These are phyloP conservation scores for Suzukiozyma palmioleophila DNA, from an alignment of 1,139 yeast species.

Conservation along the genomic window DNA sequence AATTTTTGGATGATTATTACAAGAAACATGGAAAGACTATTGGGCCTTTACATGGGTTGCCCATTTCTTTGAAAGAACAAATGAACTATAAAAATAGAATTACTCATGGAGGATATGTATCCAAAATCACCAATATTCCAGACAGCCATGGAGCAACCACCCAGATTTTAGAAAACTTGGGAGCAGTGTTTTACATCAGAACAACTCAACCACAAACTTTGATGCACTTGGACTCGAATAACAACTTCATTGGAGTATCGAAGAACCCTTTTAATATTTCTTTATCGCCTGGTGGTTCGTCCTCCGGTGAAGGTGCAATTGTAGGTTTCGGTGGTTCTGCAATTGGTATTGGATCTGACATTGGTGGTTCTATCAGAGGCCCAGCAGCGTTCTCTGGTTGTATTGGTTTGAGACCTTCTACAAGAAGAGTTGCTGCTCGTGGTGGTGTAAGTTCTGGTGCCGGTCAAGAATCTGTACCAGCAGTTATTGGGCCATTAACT, in stretches of 20 bases:
- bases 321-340: conserved; percentile 62
- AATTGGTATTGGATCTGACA: conserved; percentile 71
- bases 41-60: conserved; percentile 78
- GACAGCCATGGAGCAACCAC: conserved; percentile 47
- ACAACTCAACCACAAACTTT: conserved; percentile 46
- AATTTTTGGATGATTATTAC: conserved; percentile 34
- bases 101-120: conserved; percentile 63
- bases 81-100: conserved; percentile 52
- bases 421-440: conserved; percentile 50
- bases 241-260: conserved; percentile 36
- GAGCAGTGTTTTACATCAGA: conserved; percentile 58
- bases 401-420: conserved; percentile 65
- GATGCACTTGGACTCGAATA: conserved; percentile 44
- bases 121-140: conserved; percentile 47
- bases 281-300: conserved; percentile 56
- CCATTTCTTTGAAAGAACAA: conserved; percentile 75
- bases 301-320: conserved; percentile 75
- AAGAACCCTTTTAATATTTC: conserved; percentile 37
- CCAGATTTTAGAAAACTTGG: conserved; percentile 52
- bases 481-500: conserved; percentile 62
- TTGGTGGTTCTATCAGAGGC: conserved; percentile 74
- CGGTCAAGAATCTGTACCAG: conserved; percentile 56
- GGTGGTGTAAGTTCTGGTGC: conserved; percentile 54
- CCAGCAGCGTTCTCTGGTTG: conserved; percentile 73
- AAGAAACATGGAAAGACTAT: conserved; percentile 52